Evolutionary conservation across 352 stramenopile genomes (phyloP).

Genomic region (Albugo candida): DNA sequence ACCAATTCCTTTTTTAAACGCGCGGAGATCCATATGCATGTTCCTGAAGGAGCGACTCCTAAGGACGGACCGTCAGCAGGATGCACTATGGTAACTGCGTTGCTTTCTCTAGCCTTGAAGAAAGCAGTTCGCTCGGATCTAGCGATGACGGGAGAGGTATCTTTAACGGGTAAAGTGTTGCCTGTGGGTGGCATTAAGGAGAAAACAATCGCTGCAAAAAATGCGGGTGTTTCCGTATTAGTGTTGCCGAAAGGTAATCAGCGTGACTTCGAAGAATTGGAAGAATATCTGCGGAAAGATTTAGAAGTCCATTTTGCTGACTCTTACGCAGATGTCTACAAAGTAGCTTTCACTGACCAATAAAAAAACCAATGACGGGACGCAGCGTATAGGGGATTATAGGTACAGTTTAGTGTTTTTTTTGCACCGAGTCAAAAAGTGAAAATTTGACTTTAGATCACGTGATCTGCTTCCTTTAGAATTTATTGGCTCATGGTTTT

Average conservation of each 20-base stretch:
- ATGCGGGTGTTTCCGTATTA: slow-evolving; percentile 87
- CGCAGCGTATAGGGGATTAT: no score
- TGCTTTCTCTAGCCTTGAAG: slow-evolving; percentile 90
- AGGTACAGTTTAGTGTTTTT: no score
- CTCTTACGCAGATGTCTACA: slow-evolving; percentile 93
- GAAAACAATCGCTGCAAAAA: slow-evolving; percentile 96
- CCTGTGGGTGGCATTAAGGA: slow-evolving; percentile 98
- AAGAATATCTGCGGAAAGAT: slow-evolving; percentile 93
- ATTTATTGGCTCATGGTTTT: slow-evolving; percentile 23
- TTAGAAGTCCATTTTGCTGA: slow-evolving; percentile 93
- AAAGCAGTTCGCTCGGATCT: slow-evolving; percentile 80
- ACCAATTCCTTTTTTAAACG: slow-evolving; percentile 91
- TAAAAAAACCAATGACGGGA: not conserved
- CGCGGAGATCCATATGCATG: slow-evolving; percentile 93
- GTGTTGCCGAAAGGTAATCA: slow-evolving; percentile 89
- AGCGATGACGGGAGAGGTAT: slow-evolving; percentile 95
- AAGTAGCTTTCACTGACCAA: slow-evolving; percentile 79
- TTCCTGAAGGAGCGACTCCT: slow-evolving; percentile 94
- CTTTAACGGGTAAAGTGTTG: slow-evolving; percentile 95
- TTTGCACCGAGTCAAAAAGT: no score
- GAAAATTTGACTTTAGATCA: no score
- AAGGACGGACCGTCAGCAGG: slow-evolving; percentile 97
- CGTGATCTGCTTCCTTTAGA: not conserved
- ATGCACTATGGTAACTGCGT: slow-evolving; percentile 94
- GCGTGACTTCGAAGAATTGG: slow-evolving; percentile 92